Conservation (phyloP, 2,329 filamentous ascomycete species). For the Raffaelea albimanens region DNA sequence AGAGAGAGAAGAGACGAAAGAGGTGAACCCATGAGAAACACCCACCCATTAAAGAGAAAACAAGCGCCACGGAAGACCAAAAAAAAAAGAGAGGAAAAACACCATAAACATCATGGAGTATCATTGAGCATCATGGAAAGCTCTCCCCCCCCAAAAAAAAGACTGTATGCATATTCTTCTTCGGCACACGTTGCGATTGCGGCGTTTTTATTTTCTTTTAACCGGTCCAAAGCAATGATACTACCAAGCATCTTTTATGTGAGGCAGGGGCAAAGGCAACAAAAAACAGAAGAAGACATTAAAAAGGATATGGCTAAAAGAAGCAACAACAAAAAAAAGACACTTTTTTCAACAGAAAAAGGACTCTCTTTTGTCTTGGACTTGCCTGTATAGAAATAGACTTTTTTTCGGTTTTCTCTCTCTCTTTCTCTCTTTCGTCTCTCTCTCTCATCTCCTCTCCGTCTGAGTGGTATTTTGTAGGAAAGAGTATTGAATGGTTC, state of each 20-base stretch:
- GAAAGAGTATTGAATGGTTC: no score
- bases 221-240: no score
- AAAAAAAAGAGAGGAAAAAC: background rate
- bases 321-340: no score
- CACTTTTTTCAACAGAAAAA: no score
- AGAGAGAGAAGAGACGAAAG: background rate
- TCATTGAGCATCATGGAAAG: no score
- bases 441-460: background rate
- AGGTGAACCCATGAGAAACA: background rate
- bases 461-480: background rate
- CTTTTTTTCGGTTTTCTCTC: background rate
- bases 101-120: background rate
- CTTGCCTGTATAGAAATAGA: background rate
- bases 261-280: no score
- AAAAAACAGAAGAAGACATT: no score
- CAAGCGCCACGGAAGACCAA: background rate
- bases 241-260: no score
- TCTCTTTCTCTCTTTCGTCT: background rate
- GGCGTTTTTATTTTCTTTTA: background rate
- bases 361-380: no score
- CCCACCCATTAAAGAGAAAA: background rate
- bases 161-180: slow-evolving; percentile 4
- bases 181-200: background rate
- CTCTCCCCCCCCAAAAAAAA: no score
- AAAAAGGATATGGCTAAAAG: no score